Conservation (phyloP, 176 grass and related monocot species). For the Cymbopogon citratus region DNA sequence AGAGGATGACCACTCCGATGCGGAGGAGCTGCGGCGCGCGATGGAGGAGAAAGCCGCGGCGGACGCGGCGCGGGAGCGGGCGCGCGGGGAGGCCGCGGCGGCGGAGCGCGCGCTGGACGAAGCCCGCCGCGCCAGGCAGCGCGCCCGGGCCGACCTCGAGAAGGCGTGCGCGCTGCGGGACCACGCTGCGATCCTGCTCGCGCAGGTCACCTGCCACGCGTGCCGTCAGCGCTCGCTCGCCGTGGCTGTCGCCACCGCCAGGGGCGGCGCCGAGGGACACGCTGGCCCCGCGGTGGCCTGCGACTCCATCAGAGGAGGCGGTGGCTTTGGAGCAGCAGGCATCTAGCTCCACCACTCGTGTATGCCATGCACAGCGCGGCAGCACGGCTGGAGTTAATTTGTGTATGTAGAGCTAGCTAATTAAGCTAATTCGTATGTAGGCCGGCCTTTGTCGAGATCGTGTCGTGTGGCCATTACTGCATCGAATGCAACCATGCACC, state of each 20-base stretch:
- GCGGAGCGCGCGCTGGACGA: slow-evolving; percentile 68
- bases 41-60: slow-evolving; percentile 54
- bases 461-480: not conserved
- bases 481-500: not conserved
- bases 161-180: slow-evolving; percentile 59
- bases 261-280: slow-evolving; percentile 24
- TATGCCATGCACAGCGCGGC: not conserved
- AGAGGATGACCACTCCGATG: no score
- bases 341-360: not conserved
- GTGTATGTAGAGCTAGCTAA: not conserved
- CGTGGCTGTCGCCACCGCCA: not conserved
- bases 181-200: slow-evolving; percentile 54
- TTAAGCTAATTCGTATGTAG: not conserved
- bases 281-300: slow-evolving; percentile 23
- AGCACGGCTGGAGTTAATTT: not conserved
- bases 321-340: not conserved
- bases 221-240: slow-evolving; percentile 56
- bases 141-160: slow-evolving; percentile 60
- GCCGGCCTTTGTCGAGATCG: not conserved
- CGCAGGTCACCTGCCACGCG: slow-evolving; percentile 78
- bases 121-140: slow-evolving; percentile 64
- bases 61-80: slow-evolving; percentile 48
- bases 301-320: not conserved
- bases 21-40: slow-evolving; percentile 32
- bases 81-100: slow-evolving; percentile 44